Conservation (phyloP, 2,329 filamentous ascomycete species). For the Madurella fahalii region DNA sequence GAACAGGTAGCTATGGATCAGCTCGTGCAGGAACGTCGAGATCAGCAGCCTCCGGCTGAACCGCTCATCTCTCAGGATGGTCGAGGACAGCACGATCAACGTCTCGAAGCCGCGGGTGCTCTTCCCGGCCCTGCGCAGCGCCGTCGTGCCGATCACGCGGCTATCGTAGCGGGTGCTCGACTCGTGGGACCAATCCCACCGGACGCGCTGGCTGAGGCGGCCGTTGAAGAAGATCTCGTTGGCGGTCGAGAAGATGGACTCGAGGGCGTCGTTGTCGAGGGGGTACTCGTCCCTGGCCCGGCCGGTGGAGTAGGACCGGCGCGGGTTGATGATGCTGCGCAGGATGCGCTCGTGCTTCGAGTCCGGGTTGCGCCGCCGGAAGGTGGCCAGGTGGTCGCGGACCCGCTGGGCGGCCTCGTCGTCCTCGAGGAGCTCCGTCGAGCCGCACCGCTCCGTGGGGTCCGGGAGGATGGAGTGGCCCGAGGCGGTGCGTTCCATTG, state of each 20-base stretch:
- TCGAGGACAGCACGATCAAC: slow-evolving; percentile 56
- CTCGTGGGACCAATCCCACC: slow-evolving; percentile 58
- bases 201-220: slow-evolving; percentile 52
- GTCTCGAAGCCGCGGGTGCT: slow-evolving; percentile 55
- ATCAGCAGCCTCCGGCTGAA: slow-evolving; percentile 60
- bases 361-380: slow-evolving; percentile 42
- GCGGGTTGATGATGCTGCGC: slow-evolving; percentile 52
- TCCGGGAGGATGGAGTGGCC: slow-evolving; percentile 46
- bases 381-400: slow-evolving; percentile 42
- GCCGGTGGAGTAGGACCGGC: slow-evolving; percentile 16
- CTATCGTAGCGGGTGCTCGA: slow-evolving; percentile 47
- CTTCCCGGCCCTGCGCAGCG: slow-evolving; percentile 44
- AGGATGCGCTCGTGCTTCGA: slow-evolving; percentile 56
- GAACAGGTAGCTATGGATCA: slow-evolving; percentile 65
- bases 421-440: slow-evolving; percentile 42
- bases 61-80: slow-evolving; percentile 51
- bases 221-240: slow-evolving; percentile 62
- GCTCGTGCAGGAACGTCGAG: slow-evolving; percentile 62
- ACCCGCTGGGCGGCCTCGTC: slow-evolving; percentile 47
- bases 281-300: slow-evolving; percentile 39
- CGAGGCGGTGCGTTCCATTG: slow-evolving; percentile 48
- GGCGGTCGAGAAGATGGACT: slow-evolving; percentile 55
- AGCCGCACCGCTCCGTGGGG: slow-evolving; percentile 33
- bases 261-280: slow-evolving; percentile 54
- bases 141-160: slow-evolving; percentile 60